Base-by-base conservation (phyloP, 2,329 filamentous ascomycete species). In the Xylaria sp. region DNA sequence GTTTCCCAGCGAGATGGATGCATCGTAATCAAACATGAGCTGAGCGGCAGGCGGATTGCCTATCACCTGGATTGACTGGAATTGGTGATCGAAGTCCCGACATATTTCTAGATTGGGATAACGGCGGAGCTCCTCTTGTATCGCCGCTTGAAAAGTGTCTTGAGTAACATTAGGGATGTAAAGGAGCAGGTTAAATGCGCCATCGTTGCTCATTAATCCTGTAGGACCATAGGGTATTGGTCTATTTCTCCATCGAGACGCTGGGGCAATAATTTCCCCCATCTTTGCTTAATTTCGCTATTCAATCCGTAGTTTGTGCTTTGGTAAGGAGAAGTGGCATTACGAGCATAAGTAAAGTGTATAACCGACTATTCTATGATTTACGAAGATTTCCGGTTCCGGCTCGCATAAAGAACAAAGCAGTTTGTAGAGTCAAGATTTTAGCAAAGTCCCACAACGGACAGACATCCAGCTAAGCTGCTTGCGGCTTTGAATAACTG, bases 1-100 rank as follows among this genome's bases (percentile, higher is more conserved):
- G 15, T 7, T 18, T 4, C 39, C 39, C 1, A 56, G n/a, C 8
- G 39, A 6, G 10, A 67, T 60, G 6, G 10, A 2, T 4, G 0
- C 6, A 28, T 67, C 65, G n/a, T 41, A 63, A 1, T 67, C 60
- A 4, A 25, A 3, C 30, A 67, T 39, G n/a, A 66, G 43, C 15
- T 45, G 1, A 8, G 1, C 9, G 46, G 58, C 60, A 15, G 9
- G 7, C 1, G 1, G 1, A 15, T 63, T 67, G 45, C 65, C 52
- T 36, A 3, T 43, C 36, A 65, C 4, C n/a, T 30, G 4, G 9
- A 12, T n/a, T 10, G n/a, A 2, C 8, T 34, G n/a, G 1, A 3
- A 10, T 10, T 8, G 18, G 15, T 4, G 0, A 53, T 53, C 50
- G 8, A n/a, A 1, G 12, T 53, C 50, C 30, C 2, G 28, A n/a